Percentiles rank a stretch among this genome's conserved stretches.
Conservation (phyloP, 2,329 filamentous ascomycete species). For the Cladophialophora exuberans region DNA sequence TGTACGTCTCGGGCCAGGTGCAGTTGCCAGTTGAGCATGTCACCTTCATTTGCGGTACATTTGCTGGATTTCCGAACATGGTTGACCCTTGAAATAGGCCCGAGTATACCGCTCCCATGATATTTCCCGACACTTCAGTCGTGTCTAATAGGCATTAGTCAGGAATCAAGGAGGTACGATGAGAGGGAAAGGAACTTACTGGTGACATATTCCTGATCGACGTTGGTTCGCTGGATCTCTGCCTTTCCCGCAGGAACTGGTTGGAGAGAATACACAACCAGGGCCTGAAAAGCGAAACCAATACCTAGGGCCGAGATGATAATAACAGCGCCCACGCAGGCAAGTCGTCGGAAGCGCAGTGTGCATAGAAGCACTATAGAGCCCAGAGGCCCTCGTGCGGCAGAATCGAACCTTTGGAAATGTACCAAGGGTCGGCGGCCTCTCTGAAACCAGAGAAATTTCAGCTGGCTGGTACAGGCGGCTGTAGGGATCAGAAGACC, state of each 20-base stretch:
- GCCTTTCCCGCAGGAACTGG: not conserved
- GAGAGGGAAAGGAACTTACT: not conserved
- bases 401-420: constrained; percentile 15
- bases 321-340: constrained; percentile 15
- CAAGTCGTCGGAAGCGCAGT: constrained; percentile 13
- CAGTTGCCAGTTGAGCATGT: constrained; percentile 18
- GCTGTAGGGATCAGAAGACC: constrained; percentile 12
- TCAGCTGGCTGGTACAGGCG: constrained; percentile 10
- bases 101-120: constrained; percentile 7
- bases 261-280: constrained; percentile 10
- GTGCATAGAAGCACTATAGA: constrained; percentile 14
- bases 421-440: constrained; percentile 5
- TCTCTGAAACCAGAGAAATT: constrained; percentile 15
- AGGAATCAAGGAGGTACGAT: not conserved
- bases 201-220: not conserved
- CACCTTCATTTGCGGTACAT: not conserved
- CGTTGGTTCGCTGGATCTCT: not conserved
- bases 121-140: not conserved
- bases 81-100: constrained; percentile 9
- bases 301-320: constrained; percentile 12
- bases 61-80: not conserved
- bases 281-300: constrained; percentile 13
- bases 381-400: constrained; percentile 6
- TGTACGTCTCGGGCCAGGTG: constrained; percentile 16
- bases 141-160: not conserved